These are phyloP conservation scores for Ganoderma sp. DNA, from an alignment of 1,284 basidiomycete species.

Conservation along the genomic window DNA sequence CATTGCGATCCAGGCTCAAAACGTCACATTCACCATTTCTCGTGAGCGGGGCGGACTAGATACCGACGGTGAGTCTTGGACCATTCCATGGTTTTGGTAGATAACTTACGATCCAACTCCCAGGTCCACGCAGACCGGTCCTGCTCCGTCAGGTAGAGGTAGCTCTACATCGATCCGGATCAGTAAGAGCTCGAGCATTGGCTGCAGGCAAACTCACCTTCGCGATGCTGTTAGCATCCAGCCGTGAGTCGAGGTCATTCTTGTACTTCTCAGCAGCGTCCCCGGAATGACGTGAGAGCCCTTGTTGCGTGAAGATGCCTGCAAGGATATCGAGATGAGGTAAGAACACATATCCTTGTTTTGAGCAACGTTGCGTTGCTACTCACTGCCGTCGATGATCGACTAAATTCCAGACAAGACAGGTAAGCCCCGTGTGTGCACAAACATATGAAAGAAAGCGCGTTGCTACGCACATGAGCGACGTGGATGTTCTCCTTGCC, in stretches of 20 bases:
- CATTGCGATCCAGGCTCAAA: no score
- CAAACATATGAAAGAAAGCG: neutral
- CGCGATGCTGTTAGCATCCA: slow-evolving; percentile 70
- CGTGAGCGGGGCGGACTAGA: slow-evolving; percentile 43
- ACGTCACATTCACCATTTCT: slow-evolving; percentile 47
- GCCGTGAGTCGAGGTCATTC: slow-evolving; percentile 50
- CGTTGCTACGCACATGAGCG: slow-evolving; percentile 5
- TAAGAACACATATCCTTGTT: neutral
- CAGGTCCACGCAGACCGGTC: slow-evolving; percentile 55
- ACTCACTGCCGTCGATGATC: slow-evolving; percentile 47
- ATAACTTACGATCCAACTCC: slow-evolving; percentile 50
- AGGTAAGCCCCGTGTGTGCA: neutral
- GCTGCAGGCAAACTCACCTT: slow-evolving; percentile 46
- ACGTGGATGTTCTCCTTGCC: slow-evolving; percentile 80
- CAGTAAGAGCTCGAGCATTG: neutral
- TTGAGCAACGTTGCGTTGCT: neutral
- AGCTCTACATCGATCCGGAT: slow-evolving; percentile 38
- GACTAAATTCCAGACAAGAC: slow-evolving; percentile 24
- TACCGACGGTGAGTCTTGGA: neutral
- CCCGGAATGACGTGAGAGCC: slow-evolving; percentile 23
- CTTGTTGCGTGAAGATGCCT: slow-evolving; percentile 58
- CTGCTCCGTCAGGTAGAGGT: slow-evolving; percentile 48
- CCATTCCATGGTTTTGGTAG: neutral
- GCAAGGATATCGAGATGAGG: slow-evolving; percentile 12
- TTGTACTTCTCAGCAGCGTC: slow-evolving; percentile 48